Evolutionary conservation across 495 filamentous ascomycete species (phyloP).

Genomic region (Penicillium crystallinum): DNA sequence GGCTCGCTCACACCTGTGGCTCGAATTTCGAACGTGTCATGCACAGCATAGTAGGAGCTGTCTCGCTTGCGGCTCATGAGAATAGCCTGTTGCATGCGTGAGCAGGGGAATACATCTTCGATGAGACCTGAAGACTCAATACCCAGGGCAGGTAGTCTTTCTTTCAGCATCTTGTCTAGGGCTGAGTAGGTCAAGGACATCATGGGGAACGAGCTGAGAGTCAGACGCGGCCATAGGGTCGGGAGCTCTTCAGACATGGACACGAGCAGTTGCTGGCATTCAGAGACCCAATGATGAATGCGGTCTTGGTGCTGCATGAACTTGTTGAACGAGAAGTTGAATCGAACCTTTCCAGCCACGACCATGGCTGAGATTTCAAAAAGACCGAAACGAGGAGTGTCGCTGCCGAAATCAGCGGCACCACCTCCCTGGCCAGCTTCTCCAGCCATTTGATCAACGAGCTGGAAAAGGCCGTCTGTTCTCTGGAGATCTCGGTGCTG

Average conservation of each 20-base stretch:
- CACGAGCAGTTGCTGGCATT: slow-evolving; percentile 51
- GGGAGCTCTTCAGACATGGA: slow-evolving; percentile 47
- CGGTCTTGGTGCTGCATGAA: slow-evolving; percentile 53
- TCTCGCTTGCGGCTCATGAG: slow-evolving; percentile 55
- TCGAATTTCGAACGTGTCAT: slow-evolving; percentile 57
- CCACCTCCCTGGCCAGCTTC: slow-evolving; percentile 40
- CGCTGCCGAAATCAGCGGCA: slow-evolving; percentile 53
- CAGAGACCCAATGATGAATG: slow-evolving; percentile 55
- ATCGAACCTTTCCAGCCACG: slow-evolving; percentile 53
- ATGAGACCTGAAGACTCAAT: slow-evolving; percentile 39
- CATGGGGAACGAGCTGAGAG: slow-evolving; percentile 58
- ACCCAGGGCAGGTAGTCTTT: slow-evolving; percentile 44
- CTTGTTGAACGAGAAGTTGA: slow-evolving; percentile 60
- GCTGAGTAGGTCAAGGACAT: slow-evolving; percentile 56
- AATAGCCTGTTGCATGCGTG: slow-evolving; percentile 63
- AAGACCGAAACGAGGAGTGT: slow-evolving; percentile 56
- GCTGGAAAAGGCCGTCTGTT: slow-evolving; percentile 56
- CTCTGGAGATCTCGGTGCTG: slow-evolving; percentile 59
- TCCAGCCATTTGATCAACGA: slow-evolving; percentile 46
- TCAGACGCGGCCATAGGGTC: slow-evolving; percentile 45
- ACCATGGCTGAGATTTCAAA: slow-evolving; percentile 63
- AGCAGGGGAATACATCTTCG: slow-evolving; percentile 63
- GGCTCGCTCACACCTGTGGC: slow-evolving; percentile 20
- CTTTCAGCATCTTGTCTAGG: slow-evolving; percentile 42
- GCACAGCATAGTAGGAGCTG: slow-evolving; percentile 54